Percentiles rank a stretch among this genome's conserved stretches.
phyloP scores from a whole-genome alignment of 2,329 filamentous ascomycete genomes.

The Coleophoma eucalyptorum region DNA sequence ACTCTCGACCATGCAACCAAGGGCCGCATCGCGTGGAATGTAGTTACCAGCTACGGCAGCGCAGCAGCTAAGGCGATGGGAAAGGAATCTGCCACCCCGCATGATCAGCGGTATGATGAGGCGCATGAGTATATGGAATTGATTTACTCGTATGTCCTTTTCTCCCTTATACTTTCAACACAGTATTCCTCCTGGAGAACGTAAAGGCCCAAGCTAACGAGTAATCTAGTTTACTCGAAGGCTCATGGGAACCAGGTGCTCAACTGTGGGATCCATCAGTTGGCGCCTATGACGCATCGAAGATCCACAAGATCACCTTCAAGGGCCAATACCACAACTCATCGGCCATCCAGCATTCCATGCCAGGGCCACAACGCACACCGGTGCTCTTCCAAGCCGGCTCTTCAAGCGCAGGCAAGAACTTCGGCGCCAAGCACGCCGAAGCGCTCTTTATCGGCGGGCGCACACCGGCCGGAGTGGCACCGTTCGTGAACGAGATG shows the following conservation, averaged over 20 bases:
- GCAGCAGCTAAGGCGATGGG: constrained; percentile 59
- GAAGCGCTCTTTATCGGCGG: constrained; percentile 67
- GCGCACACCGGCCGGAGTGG: constrained; percentile 43
- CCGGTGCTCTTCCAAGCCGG: constrained; percentile 55
- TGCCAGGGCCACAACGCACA: constrained; percentile 18
- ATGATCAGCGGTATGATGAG: constrained; percentile 60
- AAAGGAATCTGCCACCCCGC: constrained; percentile 49
- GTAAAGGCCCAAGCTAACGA: background rate
- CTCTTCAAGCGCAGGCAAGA: constrained; percentile 61
- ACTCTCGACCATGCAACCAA: constrained; percentile 63
- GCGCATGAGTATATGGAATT: constrained; percentile 55
- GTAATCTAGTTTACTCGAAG: background rate
- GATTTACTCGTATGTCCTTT: background rate
- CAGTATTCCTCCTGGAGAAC: background rate
- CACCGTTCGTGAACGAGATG: constrained; percentile 58
- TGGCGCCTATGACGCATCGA: background rate
- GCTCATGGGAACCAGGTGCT: background rate
- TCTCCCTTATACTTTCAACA: background rate
- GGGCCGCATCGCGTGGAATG: constrained; percentile 58
- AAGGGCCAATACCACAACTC: background rate
- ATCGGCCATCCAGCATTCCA: background rate
- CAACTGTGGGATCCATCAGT: background rate
- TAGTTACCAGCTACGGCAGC: constrained; percentile 60
- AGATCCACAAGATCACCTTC: background rate
- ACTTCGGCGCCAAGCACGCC: constrained; percentile 64